These are phyloP conservation scores for Sicyos edulis DNA, from an alignment of 306 rosid genomes.

Conservation along the genomic window DNA sequence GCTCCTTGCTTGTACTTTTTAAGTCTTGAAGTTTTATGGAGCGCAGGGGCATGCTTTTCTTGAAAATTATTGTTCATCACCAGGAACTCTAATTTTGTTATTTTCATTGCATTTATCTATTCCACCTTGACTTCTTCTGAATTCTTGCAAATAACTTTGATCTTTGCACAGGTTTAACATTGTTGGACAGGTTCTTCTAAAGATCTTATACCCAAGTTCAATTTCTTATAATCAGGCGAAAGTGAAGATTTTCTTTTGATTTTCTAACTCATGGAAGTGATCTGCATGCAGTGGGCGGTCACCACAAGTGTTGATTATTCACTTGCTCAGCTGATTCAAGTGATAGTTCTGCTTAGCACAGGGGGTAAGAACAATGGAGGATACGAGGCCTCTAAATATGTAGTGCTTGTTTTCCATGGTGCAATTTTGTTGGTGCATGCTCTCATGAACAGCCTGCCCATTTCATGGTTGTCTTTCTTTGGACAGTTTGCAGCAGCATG, in stretches of 20 bases:
- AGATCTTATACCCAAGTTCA: slow-evolving; percentile 13
- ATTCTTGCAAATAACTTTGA: slow-evolving; percentile 26
- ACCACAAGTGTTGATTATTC: slow-evolving; percentile 90
- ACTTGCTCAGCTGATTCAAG: slow-evolving; percentile 77
- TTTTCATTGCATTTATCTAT: not conserved
- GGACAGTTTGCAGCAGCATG: slow-evolving; percentile 86
- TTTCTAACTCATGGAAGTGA: slow-evolving; percentile 24
- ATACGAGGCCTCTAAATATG: slow-evolving; percentile 65
- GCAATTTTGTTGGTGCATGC: slow-evolving; percentile 74
- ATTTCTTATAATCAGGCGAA: slow-evolving; percentile 20
- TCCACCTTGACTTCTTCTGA: slow-evolving; percentile 25
- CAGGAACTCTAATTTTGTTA: not conserved
- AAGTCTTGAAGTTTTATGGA: slow-evolving; percentile 8
- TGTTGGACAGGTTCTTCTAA: slow-evolving; percentile 83
- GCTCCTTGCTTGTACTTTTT: not conserved
- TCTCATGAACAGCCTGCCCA: slow-evolving; percentile 69
- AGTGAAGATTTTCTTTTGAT: not conserved
- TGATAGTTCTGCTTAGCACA: slow-evolving; percentile 82
- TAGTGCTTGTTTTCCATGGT: slow-evolving; percentile 59
- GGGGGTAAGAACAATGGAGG: slow-evolving; percentile 87
- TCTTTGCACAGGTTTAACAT: slow-evolving; percentile 81
- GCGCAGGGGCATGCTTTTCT: not conserved
- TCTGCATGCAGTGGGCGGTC: slow-evolving; percentile 87
- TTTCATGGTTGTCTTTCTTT: slow-evolving; percentile 69
- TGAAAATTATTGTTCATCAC: not conserved